Percentiles rank a stretch among this genome's conserved stretches.
These are phyloP conservation scores for Hypoxylon sp. DNA, from an alignment of 2,329 filamentous ascomycete genomes.

Conservation along the genomic window DNA sequence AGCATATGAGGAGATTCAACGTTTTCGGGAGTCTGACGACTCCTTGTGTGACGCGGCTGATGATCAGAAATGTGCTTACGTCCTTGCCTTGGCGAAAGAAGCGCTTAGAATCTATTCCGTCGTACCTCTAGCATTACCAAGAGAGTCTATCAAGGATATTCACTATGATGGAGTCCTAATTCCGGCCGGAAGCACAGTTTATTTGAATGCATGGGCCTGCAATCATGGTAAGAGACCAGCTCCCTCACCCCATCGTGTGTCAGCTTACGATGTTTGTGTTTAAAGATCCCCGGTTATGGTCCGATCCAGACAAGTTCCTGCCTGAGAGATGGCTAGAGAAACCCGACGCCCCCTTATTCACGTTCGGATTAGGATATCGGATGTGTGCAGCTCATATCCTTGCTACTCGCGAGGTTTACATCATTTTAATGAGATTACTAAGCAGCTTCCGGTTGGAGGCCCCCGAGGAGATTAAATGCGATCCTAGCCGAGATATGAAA, in stretches of 20 bases:
- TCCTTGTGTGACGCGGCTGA: constrained; percentile 81
- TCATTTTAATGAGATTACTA: constrained; percentile 53
- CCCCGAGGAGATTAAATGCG: constrained; percentile 44
- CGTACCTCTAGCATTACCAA: constrained; percentile 82
- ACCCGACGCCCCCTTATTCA: constrained; percentile 50
- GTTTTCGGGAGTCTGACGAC: constrained; percentile 60
- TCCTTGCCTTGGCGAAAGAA: constrained; percentile 85
- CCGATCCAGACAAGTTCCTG: constrained; percentile 48
- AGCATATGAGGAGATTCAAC: constrained; percentile 76
- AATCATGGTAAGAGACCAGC: constrained; percentile 46
- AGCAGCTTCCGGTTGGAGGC: constrained; percentile 50
- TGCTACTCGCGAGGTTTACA: constrained; percentile 51
- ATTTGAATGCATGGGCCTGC: constrained; percentile 69
- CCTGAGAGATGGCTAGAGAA: constrained; percentile 50
- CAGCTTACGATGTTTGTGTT: constrained; percentile 3
- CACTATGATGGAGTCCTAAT: constrained; percentile 76
- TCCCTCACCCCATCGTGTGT: neutral
- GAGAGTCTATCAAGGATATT: constrained; percentile 80
- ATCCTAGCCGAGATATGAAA: constrained; percentile 51
- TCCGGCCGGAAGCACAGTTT: constrained; percentile 83
- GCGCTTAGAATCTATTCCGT: constrained; percentile 84
- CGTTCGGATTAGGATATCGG: constrained; percentile 52
- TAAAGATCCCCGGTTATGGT: constrained; percentile 49
- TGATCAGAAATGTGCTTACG: constrained; percentile 82
- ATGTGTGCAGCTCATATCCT: constrained; percentile 53